These are phyloP conservation scores for Dendrocalamus latiflorus DNA, from an alignment of 202 grass and related monocot species.

Conservation along the genomic window DNA sequence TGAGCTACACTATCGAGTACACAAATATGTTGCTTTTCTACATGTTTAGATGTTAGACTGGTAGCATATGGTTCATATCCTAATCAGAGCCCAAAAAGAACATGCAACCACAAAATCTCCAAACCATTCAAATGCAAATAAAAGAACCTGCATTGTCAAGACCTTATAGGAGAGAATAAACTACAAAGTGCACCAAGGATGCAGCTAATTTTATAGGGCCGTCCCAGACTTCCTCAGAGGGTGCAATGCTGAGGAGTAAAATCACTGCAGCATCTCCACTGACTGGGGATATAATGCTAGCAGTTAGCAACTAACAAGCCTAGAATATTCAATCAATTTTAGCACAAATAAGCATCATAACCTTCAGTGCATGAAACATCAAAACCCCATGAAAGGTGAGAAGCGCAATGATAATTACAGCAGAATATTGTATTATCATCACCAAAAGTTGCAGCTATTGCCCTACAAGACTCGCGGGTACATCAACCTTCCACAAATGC, in stretches of 20 bases:
- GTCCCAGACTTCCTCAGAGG: not conserved
- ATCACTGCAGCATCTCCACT: not conserved
- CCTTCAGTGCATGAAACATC: no score
- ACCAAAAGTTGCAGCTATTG: not conserved
- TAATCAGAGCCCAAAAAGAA: not conserved
- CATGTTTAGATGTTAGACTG: not conserved
- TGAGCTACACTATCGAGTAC: not conserved
- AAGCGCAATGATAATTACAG: not conserved
- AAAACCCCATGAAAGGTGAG: not conserved
- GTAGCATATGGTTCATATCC: not conserved
- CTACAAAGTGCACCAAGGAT: not conserved
- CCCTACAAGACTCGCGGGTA: not conserved
- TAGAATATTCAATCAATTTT: not conserved
- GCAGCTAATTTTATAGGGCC: not conserved
- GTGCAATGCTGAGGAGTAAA: not conserved
- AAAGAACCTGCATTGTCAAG: not conserved
- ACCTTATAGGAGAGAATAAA: not conserved
- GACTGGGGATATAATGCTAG: not conserved
- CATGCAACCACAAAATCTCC: no score
- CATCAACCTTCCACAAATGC: not conserved
- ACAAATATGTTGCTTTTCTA: constrained; percentile 13
- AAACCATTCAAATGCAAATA: not conserved
- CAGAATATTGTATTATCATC: not conserved
- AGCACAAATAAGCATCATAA: not conserved
- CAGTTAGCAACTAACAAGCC: not conserved